A percentile compares a stretch with the other conserved stretches of the same genome.
These are phyloP conservation scores for Venturia pyrina DNA, from an alignment of 2,329 filamentous ascomycete species.

Conservation along the genomic window DNA sequence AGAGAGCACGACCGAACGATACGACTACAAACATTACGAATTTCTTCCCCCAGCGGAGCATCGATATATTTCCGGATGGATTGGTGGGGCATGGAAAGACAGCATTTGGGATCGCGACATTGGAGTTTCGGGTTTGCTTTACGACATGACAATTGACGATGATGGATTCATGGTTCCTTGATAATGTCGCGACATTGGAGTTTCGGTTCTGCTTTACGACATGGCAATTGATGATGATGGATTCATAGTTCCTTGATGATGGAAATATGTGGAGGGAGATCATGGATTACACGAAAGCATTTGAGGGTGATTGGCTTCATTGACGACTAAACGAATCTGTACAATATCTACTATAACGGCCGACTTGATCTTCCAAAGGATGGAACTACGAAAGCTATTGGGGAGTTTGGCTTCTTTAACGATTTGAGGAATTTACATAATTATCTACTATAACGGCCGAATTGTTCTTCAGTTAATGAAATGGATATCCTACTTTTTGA, in stretches of 20 bases:
- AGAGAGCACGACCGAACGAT: not conserved
- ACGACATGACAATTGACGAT: not conserved
- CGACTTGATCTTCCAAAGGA: not conserved
- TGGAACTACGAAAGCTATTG: not conserved
- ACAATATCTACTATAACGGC: not conserved
- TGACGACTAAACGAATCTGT: not conserved
- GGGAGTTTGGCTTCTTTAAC: not conserved
- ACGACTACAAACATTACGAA: not conserved
- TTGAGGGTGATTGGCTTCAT: not conserved
- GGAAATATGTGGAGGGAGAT: not conserved
- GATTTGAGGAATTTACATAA: not conserved
- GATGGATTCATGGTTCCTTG: not conserved
- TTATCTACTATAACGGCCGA: not conserved
- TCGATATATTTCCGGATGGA: too few relatives aligned
- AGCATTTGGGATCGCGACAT: not conserved
- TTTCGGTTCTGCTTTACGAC: not conserved
- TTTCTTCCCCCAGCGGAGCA: too few relatives aligned
- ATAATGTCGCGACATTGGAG: not conserved
- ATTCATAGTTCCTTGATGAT: not conserved
- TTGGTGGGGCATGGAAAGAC: too few relatives aligned
- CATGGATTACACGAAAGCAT: not conserved
- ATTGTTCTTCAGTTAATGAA: not conserved
- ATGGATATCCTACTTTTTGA: not conserved
- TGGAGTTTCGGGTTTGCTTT: not conserved
- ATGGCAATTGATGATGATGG: conserved; percentile 3